Evolutionary conservation across 2,329 filamentous ascomycete genomes (phyloP).

Genomic region (Epichloe bromicola): DNA sequence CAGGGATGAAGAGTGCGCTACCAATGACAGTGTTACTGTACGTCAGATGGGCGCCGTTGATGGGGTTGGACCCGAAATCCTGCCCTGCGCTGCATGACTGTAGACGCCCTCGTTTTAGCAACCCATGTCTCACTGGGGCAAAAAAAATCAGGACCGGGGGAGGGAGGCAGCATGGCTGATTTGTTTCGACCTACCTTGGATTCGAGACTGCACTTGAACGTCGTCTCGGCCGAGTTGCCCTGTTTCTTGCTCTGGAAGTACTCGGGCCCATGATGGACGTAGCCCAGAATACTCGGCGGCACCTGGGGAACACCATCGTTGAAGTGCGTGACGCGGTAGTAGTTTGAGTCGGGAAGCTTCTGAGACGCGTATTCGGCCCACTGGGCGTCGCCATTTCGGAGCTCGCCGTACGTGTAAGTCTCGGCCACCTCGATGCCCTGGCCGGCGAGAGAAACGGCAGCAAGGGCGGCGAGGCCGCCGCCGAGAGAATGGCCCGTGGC

Average conservation of each 20-base stretch:
- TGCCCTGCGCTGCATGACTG: constrained; percentile 2
- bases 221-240: not conserved
- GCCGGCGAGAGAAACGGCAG: not conserved
- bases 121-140: no score
- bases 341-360: not conserved
- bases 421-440: not conserved
- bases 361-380: not conserved
- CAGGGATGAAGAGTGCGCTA: constrained; percentile 1
- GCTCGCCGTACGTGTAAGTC: constrained; percentile 4
- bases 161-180: no score
- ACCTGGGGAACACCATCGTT: constrained; percentile 4
- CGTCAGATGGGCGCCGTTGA: constrained; percentile 1
- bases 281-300: not conserved
- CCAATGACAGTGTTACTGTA: constrained; percentile 2
- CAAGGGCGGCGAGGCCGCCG: not conserved
- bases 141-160: no score
- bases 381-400: not conserved
- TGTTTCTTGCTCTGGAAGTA: constrained; percentile 1
- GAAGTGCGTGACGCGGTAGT: constrained; percentile 1
- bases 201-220: not conserved
- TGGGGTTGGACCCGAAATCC: constrained; percentile 2
- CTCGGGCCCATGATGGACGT: constrained; percentile 2
- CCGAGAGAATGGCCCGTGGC: constrained; percentile 2
- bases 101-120: no score
- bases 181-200: not conserved